Evolutionary conservation across 2,329 filamentous ascomycete species (phyloP).

Genomic region (Magnaporthiopsis rhizophila): DNA sequence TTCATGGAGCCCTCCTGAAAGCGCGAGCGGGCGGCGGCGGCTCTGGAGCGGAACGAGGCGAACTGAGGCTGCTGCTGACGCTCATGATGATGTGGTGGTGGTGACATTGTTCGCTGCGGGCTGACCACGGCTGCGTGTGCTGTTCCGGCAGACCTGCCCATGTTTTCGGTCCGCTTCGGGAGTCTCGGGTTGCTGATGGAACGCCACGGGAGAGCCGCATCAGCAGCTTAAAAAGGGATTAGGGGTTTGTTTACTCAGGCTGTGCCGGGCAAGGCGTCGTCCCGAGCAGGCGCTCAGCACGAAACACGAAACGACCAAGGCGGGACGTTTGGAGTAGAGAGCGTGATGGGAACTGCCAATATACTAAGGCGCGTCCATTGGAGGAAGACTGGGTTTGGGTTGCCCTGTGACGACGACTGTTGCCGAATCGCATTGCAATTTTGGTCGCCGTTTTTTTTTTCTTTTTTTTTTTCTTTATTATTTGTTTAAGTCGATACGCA

Average conservation of each 20-base stretch:
- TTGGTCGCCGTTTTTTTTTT: neutral
- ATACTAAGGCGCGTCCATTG: neutral
- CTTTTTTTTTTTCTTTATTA: too few relatives aligned
- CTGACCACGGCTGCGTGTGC: neutral
- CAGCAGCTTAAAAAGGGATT: neutral
- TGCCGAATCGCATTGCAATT: neutral
- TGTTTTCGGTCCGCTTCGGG: neutral
- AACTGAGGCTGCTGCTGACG: constrained; percentile 20
- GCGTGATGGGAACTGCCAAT: neutral
- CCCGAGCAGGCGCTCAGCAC: too few relatives aligned
- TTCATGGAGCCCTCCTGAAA: constrained; percentile 83
- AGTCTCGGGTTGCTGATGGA: neutral
- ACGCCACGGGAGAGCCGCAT: neutral
- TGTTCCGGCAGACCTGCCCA: neutral
- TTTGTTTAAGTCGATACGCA: neutral
- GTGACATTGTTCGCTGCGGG: neutral
- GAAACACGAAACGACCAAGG: neutral
- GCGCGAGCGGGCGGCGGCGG: constrained; percentile 31
- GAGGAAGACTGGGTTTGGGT: neutral
- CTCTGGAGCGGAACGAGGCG: constrained; percentile 3
- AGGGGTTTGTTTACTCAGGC: too few relatives aligned
- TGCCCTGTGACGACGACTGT: neutral
- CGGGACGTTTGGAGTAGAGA: neutral
- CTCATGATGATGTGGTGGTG: constrained; percentile 17
- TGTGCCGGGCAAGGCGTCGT: too few relatives aligned